These are phyloP conservation scores for Carex arenaria DNA, from an alignment of 202 grass and related monocot genomes.

Conservation along the genomic window DNA sequence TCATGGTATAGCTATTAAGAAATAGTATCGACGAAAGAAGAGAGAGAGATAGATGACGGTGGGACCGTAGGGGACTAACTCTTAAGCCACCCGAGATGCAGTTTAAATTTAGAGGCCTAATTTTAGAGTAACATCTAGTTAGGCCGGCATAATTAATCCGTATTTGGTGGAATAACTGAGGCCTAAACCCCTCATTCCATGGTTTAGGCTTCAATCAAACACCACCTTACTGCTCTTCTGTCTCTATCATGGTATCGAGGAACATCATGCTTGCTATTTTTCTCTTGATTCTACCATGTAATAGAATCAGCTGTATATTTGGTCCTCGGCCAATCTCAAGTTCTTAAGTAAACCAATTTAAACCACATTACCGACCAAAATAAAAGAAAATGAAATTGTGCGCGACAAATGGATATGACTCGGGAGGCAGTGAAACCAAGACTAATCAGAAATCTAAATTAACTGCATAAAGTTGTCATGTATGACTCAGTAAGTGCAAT, in stretches of 20 bases:
- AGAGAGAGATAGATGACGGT: too few relatives aligned
- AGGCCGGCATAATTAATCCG: too few relatives aligned
- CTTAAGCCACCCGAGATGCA: too few relatives aligned
- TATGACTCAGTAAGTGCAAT: not conserved
- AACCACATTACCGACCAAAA: not conserved
- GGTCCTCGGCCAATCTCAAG: not conserved
- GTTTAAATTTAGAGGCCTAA: too few relatives aligned
- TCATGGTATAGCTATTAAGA: too few relatives aligned
- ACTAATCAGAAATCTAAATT: not conserved
- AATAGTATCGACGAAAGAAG: too few relatives aligned
- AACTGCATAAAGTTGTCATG: not conserved
- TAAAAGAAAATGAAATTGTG: not conserved
- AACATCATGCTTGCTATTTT: not conserved
- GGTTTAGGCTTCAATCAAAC: too few relatives aligned
- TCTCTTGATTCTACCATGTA: not conserved
- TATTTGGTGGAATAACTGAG: too few relatives aligned
- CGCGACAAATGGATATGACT: not conserved
- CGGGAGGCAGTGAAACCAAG: not conserved
- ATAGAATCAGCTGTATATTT: not conserved
- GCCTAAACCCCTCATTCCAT: too few relatives aligned
- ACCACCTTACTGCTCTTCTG: not conserved
- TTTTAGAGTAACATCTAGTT: too few relatives aligned
- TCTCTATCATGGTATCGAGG: not conserved
- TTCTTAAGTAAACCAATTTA: not conserved
- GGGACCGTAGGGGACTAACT: too few relatives aligned